Evolutionary conservation across 2,329 filamentous ascomycete species (phyloP), one percentile per base, ranked within the genome.

Genomic region (Sclerotinia minor): DNA sequence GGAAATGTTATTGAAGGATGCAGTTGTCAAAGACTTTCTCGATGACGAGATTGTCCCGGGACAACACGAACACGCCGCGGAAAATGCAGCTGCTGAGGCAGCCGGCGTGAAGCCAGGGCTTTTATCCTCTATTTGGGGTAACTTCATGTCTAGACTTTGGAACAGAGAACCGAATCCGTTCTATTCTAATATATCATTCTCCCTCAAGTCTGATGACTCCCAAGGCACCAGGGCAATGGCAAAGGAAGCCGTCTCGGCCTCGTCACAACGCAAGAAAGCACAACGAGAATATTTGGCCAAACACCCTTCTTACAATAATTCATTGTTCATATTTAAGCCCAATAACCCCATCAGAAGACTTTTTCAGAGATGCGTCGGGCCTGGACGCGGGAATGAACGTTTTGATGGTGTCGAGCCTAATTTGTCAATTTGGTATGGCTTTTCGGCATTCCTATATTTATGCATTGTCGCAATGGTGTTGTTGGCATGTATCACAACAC

Each of bases 401-500:
- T 90, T 96, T 71, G 92, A 98, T 78, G 95, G 95, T 19, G 87
- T 96, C 0, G 89, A 93, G 69, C 95, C 95, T 0, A 94, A 95
- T 73, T 93, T 92, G 72, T 87, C 91, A 5, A 84, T 95, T 11
- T 99, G 95, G 94, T 97, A 97, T 77, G 83, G 87, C 0, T 96
- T 98, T 77, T 97, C 95, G 0, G 92, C 92, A 4, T 91, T 99
- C 74, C 92, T 98, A 67, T 99, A 99, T 77, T 88, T 90, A 32
- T 91, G 92, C 19, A 97, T 99, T 71, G 92, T 98, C 53, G 92
- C 92, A 63, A 99, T 99, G 96, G 95, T 99, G n/a, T 80, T 97
- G 55, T 85, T 99, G 64, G 95, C 95, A 41, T 99, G 94, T 76
- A 84, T 98, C 63, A 97, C 94, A 1, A 99, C 95, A 1, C 95